Conservation (phyloP, 1,284 basidiomycete genomes). For the Trichosporon ovoides region DNA sequence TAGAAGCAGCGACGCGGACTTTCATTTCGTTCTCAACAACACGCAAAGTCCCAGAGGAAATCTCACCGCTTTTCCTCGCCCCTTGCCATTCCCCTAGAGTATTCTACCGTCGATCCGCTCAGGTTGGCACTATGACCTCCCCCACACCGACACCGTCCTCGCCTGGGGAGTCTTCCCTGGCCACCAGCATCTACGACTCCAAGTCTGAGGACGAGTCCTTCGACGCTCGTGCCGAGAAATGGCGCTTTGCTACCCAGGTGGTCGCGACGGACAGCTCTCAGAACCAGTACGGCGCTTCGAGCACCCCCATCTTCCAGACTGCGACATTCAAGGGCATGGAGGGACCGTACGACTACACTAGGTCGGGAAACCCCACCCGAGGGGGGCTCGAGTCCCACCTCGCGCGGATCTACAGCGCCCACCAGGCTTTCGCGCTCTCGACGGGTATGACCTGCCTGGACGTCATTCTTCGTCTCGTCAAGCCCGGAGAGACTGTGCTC, state of each 20-base stretch:
- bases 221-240: conserved; percentile 32
- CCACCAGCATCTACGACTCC: conserved; percentile 31
- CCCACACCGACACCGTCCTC: conserved; percentile 26
- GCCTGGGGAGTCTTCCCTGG: conserved; percentile 35
- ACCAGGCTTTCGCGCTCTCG: conserved; percentile 82
- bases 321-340: conserved; percentile 96
- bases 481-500: conserved; percentile 89
- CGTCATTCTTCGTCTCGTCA: conserved; percentile 86
- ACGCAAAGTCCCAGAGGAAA: neutral
- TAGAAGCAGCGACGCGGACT: neutral
- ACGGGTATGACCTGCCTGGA: conserved; percentile 99
- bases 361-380: conserved; percentile 94
- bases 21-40: conserved; percentile 3
- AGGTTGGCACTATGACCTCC: conserved; percentile 3
- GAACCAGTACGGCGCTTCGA: conserved; percentile 92
- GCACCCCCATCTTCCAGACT: conserved; percentile 95
- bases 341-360: conserved; percentile 82
- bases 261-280: conserved; percentile 82
- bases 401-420: conserved; percentile 85
- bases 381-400: conserved; percentile 92
- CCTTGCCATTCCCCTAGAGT: neutral
- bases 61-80: neutral
- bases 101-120: neutral
- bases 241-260: conserved; percentile 51
- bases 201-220: conserved; percentile 32